Evolutionary conservation across 345 rosid genomes (phyloP).

Genomic region (Populus euphratica): DNA sequence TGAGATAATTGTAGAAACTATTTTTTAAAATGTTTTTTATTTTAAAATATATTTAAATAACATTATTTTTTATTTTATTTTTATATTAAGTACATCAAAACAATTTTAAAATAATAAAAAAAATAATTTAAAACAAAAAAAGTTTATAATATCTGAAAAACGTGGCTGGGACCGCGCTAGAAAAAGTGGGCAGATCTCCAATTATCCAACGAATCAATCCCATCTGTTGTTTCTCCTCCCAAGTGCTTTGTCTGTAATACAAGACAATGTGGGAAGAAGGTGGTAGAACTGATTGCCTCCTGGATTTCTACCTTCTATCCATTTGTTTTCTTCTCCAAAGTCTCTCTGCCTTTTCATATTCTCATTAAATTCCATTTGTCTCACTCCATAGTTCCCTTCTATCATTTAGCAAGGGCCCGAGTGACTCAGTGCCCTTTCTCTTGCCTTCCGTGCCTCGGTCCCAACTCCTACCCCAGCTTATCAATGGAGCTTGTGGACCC

Average conservation of each 20-base stretch:
- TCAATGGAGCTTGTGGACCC: background rate
- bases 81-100: no score
- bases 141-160: no score
- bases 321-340: slow-evolving; percentile 30
- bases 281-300: background rate
- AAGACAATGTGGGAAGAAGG: slow-evolving; percentile 3
- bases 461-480: background rate
- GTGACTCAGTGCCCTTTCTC: background rate
- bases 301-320: background rate
- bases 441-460: background rate
- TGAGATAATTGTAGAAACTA: rapidly evolving
- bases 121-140: no score
- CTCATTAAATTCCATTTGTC: slow-evolving; percentile 20
- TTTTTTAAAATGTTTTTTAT: no score
- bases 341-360: slow-evolving; percentile 24
- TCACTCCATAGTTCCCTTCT: background rate
- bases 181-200: background rate
- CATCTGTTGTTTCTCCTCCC: background rate
- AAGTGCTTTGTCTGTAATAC: slow-evolving; percentile 15
- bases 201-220: slow-evolving; percentile 35
- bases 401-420: no score
- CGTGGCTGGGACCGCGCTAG: no score
- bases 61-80: no score
- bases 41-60: no score
- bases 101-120: no score